phyloP scores from a whole-genome alignment of 1,284 basidiomycete genomes.

The Pseudozyma sp. region DNA sequence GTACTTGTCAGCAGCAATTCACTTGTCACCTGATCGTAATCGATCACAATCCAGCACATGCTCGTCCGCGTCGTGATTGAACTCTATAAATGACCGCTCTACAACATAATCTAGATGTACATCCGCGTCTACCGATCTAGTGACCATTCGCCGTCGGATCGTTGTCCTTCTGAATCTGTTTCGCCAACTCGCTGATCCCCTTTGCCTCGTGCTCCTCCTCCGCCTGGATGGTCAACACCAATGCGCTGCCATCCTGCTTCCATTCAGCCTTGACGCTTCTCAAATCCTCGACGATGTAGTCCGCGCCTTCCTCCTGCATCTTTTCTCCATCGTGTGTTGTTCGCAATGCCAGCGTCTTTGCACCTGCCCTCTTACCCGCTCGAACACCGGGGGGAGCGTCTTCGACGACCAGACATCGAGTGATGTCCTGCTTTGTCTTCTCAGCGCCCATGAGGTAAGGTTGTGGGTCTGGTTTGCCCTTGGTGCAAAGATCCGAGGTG shows the following conservation, averaged over 20 bases:
- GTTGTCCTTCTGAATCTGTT: constrained; percentile 40
- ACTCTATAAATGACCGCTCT: too few relatives aligned
- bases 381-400: constrained; percentile 66
- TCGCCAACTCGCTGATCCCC: constrained; percentile 37
- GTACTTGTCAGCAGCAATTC: background rate
- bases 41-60: too few relatives aligned
- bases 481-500: constrained; percentile 60
- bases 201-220: constrained; percentile 50
- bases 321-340: constrained; percentile 64
- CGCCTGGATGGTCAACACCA: constrained; percentile 57
- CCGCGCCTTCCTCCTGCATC: constrained; percentile 57
- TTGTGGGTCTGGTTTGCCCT: constrained; percentile 66
- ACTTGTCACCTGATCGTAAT: too few relatives aligned
- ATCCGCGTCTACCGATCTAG: background rate
- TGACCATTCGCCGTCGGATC: constrained; percentile 11
- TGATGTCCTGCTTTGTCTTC: constrained; percentile 45
- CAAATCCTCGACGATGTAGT: constrained; percentile 65
- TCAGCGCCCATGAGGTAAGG: constrained; percentile 65
- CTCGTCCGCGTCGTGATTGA: too few relatives aligned
- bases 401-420: constrained; percentile 64
- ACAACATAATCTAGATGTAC: too few relatives aligned
- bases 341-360: constrained; percentile 59
- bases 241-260: constrained; percentile 49
- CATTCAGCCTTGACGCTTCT: constrained; percentile 59
- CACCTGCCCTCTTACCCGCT: constrained; percentile 61